phyloP scores from a whole-genome alignment of 1,284 basidiomycete species.

The Rhizoctonia solani region DNA sequence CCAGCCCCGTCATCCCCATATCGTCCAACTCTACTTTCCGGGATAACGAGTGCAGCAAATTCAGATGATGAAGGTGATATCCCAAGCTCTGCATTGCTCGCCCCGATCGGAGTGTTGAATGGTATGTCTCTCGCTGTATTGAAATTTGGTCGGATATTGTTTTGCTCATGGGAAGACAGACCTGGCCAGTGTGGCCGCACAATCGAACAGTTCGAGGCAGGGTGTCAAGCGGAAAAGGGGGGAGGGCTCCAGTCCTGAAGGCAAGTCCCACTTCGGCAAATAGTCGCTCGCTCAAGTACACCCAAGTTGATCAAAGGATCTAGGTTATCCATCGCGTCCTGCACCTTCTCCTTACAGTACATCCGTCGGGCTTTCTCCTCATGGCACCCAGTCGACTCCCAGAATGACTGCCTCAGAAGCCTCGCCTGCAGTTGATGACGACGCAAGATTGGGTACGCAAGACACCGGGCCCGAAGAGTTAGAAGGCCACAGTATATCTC shows the following conservation, averaged over 20 bases:
- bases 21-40: constrained; percentile 5
- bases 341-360: not conserved
- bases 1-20: constrained; percentile 18
- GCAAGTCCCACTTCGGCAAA: not conserved
- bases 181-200: constrained; percentile 30
- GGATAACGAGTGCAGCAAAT: constrained; percentile 36
- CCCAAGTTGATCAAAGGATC: too few species aligned
- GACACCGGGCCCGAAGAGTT: not conserved
- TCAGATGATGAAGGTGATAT: constrained; percentile 41
- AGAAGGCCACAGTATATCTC: not conserved
- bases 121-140: constrained; percentile 28
- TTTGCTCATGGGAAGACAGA: too few species aligned
- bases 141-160: not conserved
- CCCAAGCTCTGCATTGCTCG: constrained; percentile 38
- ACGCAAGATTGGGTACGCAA: not conserved
- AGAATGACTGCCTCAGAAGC: not conserved
- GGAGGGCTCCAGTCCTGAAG: not conserved
- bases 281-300: too few species aligned
- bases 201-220: constrained; percentile 19
- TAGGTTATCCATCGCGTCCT: not conserved
- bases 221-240: constrained; percentile 24
- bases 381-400: not conserved
- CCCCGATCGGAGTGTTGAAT: constrained; percentile 40
- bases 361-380: not conserved
- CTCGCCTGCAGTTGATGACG: not conserved